Conservation (phyloP, 345 rosid genomes). For the Mangifera indica region DNA sequence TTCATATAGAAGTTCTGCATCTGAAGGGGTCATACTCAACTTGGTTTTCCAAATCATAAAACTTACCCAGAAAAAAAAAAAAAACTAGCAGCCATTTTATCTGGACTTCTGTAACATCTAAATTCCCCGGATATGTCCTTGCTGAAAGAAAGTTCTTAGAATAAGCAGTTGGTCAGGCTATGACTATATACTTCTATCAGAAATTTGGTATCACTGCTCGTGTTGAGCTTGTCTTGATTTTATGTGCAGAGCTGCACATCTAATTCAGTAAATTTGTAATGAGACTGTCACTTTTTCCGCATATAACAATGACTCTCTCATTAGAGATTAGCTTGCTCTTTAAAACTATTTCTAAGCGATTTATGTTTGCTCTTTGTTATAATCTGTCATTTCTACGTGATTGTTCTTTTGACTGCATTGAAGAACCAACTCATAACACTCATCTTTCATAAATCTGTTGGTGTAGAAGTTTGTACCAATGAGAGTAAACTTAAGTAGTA, state of each 20-base stretch:
- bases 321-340: neutral
- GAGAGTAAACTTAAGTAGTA: too few species aligned
- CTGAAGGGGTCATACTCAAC: too few species aligned
- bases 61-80: neutral
- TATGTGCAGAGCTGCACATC: neutral
- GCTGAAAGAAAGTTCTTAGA: neutral
- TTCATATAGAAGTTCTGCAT: too few species aligned
- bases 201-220: neutral
- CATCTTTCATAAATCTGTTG: too few species aligned
- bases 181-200: neutral
- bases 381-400: neutral
- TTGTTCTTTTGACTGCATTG: neutral
- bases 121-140: neutral
- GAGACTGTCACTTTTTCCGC: neutral
- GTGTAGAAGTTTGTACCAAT: too few species aligned
- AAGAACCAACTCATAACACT: too few species aligned
- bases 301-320: neutral
- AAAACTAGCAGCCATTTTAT: neutral
- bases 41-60: too few species aligned
- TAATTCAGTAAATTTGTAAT: neutral
- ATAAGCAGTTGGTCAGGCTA: neutral
- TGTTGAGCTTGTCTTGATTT: slow-evolving; percentile 5
- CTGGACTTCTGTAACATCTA: neutral
- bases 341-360: neutral
- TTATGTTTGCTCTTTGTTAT: neutral